phyloP scores from a whole-genome alignment of 805 yeast genomes.

The Cyberlindnera mycetangii region DNA sequence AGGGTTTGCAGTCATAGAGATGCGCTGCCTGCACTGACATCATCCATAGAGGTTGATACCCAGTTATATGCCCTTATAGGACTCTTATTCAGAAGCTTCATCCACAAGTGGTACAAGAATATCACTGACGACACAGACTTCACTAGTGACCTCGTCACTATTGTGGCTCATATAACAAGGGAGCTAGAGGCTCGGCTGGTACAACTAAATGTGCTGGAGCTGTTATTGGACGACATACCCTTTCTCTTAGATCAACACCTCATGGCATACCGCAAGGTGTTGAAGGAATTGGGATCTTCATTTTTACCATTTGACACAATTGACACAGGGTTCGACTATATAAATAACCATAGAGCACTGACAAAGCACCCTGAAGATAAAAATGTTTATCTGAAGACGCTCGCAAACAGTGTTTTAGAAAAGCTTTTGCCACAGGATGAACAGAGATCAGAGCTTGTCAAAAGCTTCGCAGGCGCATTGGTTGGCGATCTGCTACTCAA shows the following conservation, averaged over 20 bases:
- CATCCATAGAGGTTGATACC: conserved; percentile 38
- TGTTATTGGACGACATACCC: conserved; percentile 46
- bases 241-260: conserved; percentile 38
- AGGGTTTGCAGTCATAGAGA: conserved; percentile 20
- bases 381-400: conserved; percentile 32
- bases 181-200: conserved; percentile 34
- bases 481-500: conserved; percentile 41
- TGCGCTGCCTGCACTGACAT: conserved; percentile 37
- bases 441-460: conserved; percentile 36
- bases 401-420: conserved; percentile 35
- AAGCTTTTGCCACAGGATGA: conserved; percentile 41
- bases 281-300: conserved; percentile 29
- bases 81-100: conserved; percentile 43
- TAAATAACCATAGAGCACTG: conserved; percentile 35
- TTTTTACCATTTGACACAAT: conserved; percentile 31
- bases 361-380: conserved; percentile 27
- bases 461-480: conserved; percentile 37
- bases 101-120: conserved; percentile 43
- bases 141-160: conserved; percentile 36
- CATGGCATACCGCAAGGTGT: conserved; percentile 29
- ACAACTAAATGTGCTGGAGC: conserved; percentile 32
- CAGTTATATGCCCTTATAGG: conserved; percentile 47
- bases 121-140: conserved; percentile 43
- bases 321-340: conserved; percentile 33
- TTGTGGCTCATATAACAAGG: conserved; percentile 39